Conservation (phyloP, 495 filamentous ascomycete genomes). For the Friedmanniomyces simplex region DNA sequence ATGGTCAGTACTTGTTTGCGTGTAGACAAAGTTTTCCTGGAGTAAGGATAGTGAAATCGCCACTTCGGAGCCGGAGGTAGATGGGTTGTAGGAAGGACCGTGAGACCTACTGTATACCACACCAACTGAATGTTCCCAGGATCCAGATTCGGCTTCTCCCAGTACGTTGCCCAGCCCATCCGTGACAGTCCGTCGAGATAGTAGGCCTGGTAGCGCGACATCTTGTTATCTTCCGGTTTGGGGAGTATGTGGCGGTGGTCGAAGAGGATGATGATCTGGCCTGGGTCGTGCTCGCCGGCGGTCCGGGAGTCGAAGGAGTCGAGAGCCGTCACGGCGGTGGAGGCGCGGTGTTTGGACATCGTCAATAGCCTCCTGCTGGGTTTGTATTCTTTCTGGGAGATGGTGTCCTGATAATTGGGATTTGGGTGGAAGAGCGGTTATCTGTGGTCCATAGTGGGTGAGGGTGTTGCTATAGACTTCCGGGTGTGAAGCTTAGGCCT, state of each 20-base stretch:
- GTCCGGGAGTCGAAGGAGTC: constrained; percentile 2
- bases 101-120: constrained; percentile 17
- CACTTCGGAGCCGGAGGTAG: neutral
- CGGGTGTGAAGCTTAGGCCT: neutral
- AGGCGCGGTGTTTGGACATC: neutral
- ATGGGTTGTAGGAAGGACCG: neutral
- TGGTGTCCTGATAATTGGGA: neutral
- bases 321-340: neutral
- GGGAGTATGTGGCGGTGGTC: constrained; percentile 7
- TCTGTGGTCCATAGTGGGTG: neutral
- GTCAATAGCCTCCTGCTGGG: neutral
- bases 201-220: constrained; percentile 13
- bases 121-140: constrained; percentile 12
- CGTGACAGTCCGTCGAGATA: neutral
- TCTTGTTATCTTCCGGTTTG: neutral
- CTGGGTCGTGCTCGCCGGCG: constrained; percentile 11
- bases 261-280: constrained; percentile 18
- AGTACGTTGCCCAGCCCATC: constrained; percentile 14
- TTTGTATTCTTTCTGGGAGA: neutral
- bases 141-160: constrained; percentile 8
- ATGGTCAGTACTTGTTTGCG: neutral
- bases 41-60: too few relatives aligned
- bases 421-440: neutral
- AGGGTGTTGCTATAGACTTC: neutral
- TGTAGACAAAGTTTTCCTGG: too few relatives aligned